These are phyloP conservation scores for Hyphodiscus sp. DNA, from an alignment of 2,329 filamentous ascomycete genomes.

Conservation along the genomic window DNA sequence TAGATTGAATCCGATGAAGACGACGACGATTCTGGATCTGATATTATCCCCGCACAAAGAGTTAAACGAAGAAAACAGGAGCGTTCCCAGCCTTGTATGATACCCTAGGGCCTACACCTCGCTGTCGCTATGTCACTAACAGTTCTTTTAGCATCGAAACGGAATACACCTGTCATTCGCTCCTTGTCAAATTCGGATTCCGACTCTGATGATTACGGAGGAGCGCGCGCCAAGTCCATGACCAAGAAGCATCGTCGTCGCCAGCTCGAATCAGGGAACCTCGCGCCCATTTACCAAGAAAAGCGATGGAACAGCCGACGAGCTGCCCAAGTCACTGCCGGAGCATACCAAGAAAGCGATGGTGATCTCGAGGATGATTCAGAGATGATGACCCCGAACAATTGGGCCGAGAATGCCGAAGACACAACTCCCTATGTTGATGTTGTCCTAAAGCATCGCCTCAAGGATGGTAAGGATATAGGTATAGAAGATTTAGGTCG, in stretches of 20 bases:
- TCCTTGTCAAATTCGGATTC: constrained; percentile 60
- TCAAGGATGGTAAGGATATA: constrained; percentile 61
- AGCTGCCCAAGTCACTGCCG: constrained; percentile 63
- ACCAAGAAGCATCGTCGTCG: constrained; percentile 76
- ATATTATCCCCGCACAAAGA: constrained; percentile 53
- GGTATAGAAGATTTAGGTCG: constrained; percentile 48
- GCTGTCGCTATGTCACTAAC: constrained; percentile 16
- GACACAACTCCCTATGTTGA: constrained; percentile 84
- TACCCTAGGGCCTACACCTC: constrained; percentile 10
- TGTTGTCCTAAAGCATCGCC: constrained; percentile 78
- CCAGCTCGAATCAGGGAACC: constrained; percentile 59
- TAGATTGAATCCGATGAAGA: constrained; percentile 51
- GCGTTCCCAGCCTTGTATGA: constrained; percentile 57
- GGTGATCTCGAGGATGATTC: constrained; percentile 59
- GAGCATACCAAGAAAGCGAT: constrained; percentile 61
- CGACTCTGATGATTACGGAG: constrained; percentile 71
- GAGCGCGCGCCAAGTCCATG: constrained; percentile 59
- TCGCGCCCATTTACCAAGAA: constrained; percentile 63
- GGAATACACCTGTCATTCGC: constrained; percentile 48
- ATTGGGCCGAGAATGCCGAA: constrained; percentile 64
- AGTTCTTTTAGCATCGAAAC: constrained; percentile 47
- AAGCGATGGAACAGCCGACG: constrained; percentile 88
- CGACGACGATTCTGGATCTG: constrained; percentile 64
- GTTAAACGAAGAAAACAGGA: constrained; percentile 64
- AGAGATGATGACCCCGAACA: constrained; percentile 58